phyloP scores from a whole-genome alignment of 768 basidiomycete genomes.

The Paxillus involutus region DNA sequence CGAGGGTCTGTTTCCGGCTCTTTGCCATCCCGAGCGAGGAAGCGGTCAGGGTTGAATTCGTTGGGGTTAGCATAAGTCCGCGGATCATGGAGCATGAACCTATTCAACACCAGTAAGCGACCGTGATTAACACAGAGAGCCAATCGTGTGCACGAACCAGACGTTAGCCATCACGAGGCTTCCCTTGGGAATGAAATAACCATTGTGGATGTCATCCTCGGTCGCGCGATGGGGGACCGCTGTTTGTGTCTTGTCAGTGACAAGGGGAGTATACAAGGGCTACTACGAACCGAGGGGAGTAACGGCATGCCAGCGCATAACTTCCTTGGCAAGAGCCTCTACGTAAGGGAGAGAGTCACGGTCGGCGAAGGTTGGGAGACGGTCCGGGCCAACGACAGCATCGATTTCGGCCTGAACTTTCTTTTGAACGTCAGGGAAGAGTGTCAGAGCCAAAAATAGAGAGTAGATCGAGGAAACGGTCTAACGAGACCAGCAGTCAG shows the following conservation, averaged over 20 bases:
- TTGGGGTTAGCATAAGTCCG: constrained; percentile 51
- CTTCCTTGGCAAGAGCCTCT: constrained; percentile 60
- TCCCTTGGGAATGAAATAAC: constrained; percentile 58
- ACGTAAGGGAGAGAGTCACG: constrained; percentile 57
- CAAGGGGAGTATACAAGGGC: neutral
- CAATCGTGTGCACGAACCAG: constrained; percentile 10
- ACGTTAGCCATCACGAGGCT: constrained; percentile 24
- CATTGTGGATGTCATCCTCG: constrained; percentile 63
- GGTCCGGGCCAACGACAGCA: constrained; percentile 53
- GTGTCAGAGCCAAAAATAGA: constrained; percentile 61
- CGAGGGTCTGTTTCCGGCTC: constrained; percentile 56
- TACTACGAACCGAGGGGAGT: constrained; percentile 40
- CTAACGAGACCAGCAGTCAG: constrained; percentile 33
- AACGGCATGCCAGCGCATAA: constrained; percentile 43
- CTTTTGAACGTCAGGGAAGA: constrained; percentile 53
- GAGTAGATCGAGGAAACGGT: constrained; percentile 62
- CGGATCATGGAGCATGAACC: constrained; percentile 34
- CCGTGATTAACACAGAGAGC: constrained; percentile 1
- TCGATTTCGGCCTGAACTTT: constrained; percentile 68
- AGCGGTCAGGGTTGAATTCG: constrained; percentile 61
- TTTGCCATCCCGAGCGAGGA: constrained; percentile 37
- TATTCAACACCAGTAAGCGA: neutral
- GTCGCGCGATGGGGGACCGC: constrained; percentile 48
- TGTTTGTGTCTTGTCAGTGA: constrained; percentile 33
- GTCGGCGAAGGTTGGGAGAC: constrained; percentile 61